A percentile compares a stretch with the other conserved stretches of the same genome.
These are phyloP conservation scores for Tritrichomonas musculus DNA, from an alignment of 208 protist species.

Conservation along the genomic window DNA sequence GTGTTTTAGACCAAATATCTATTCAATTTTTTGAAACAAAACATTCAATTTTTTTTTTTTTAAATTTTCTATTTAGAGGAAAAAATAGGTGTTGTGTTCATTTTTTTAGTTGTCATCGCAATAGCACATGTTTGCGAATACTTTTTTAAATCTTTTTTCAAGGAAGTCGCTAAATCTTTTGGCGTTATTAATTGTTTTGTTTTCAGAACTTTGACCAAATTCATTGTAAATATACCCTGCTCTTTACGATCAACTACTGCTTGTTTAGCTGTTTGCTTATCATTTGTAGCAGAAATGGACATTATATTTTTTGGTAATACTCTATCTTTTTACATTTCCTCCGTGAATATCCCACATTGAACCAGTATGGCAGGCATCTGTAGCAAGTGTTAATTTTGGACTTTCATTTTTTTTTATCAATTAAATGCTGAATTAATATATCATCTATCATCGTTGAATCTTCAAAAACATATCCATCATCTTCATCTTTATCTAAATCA, in stretches of 20 bases:
- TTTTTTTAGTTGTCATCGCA: not conserved
- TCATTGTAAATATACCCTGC: not conserved
- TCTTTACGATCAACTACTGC: not conserved
- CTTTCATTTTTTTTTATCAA: not conserved
- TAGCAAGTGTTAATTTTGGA: not conserved
- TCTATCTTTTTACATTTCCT: not conserved
- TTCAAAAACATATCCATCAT: not conserved
- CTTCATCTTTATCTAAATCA: not conserved
- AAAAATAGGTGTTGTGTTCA: not conserved
- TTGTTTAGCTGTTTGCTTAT: constrained; percentile 13
- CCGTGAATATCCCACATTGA: not conserved
- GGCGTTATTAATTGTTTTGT: not conserved
- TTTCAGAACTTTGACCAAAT: not conserved
- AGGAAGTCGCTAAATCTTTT: not conserved
- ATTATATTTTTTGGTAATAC: not conserved
- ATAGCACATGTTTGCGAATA: not conserved
- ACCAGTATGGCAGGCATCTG: not conserved
- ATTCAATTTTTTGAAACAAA: no score
- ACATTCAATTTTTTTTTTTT: not conserved
- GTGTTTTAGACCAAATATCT: no score
- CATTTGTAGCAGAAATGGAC: not conserved
- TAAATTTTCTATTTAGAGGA: not conserved
- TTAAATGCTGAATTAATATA: not conserved
- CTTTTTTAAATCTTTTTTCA: not conserved
- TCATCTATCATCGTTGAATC: constrained; percentile 2